Evolutionary conservation across 768 basidiomycete genomes (phyloP), one percentile per base, ranked within the genome.

Genomic region (Panus rudis): DNA sequence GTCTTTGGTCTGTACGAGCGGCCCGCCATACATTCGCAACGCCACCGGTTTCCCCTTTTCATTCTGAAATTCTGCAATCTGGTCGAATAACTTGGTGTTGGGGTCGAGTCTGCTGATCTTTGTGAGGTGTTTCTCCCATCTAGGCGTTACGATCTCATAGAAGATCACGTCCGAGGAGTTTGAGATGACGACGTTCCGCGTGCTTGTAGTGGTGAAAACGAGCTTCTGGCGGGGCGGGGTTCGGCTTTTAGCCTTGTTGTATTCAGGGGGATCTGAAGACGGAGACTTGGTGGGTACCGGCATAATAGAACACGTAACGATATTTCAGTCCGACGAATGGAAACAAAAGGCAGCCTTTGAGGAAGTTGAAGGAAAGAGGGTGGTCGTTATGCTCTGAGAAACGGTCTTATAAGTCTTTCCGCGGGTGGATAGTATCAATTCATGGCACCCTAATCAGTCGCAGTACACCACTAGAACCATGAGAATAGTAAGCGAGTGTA

Each of bases 131-230:
- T 57, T 51, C 39, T 63, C 63, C 67, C 66, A 65, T 31, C 59
- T 54, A 14, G 63, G 66, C 24, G 67, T 70, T 27, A 61, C 55
- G 42, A 70, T 51, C 43, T 70, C 69, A 45, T 64, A 71, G 58
- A 64, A 67, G 42, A 65, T 54, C 46, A 52, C 53, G 48, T 70
- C 68, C 43, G 53, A 59, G 25, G 46, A 54, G 43, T 63, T 68
- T 28, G 69, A 59, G 39, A 69, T 59, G 28, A 66, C 54, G 48
- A 66, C 60, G 45, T 66, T 68, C 42, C 56, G 58, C 39, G 67
- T 41, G 37, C 52, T 57, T 31, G 66, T 58, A 39, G 67, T 71
- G 35, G 67, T 70, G 37, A 70, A 57, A 26, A 53, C 51, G 24
- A 69, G 62, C 41, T 55, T 55, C 37, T 65, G 56, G 25, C 22